Percentiles rank a stretch among this genome's conserved stretches.
Evolutionary conservation across 208 protist species (phyloP).

Genomic region (Crithidia acanthocephali): DNA sequence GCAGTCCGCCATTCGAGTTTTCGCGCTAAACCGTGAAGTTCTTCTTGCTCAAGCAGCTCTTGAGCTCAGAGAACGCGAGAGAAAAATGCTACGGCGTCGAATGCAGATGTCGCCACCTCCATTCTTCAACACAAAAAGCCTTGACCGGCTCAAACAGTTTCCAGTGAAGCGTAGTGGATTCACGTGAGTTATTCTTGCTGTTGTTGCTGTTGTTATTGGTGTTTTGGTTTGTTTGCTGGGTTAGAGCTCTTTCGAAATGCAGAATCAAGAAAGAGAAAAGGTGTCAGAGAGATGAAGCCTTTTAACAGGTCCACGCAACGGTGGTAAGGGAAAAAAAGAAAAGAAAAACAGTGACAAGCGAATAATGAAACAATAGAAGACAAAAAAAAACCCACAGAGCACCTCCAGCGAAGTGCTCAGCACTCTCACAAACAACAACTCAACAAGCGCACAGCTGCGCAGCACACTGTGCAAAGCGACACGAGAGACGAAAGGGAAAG

Average conservation of each 20-base stretch:
- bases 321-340: background rate
- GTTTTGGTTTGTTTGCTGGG: background rate
- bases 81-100: no score
- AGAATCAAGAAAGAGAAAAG: slow-evolving; percentile 7
- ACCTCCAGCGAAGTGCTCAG: background rate
- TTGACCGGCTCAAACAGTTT: no score
- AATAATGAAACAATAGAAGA: no score
- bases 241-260: slow-evolving; percentile 9
- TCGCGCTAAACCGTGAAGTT: no score
- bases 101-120: no score
- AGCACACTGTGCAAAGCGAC: background rate
- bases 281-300: background rate
- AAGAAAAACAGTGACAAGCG: background rate
- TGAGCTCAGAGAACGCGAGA: no score
- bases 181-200: background rate
- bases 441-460: background rate
- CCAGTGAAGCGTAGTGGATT: no score
- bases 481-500: background rate
- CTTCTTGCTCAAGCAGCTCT: no score
- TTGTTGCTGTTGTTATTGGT: background rate
- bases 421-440: background rate
- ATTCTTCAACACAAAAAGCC: no score
- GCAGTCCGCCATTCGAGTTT: no score
- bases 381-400: background rate
- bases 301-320: background rate